Base-by-base conservation (phyloP, 2,329 filamentous ascomycete species). In the Nothophoma quercina region DNA sequence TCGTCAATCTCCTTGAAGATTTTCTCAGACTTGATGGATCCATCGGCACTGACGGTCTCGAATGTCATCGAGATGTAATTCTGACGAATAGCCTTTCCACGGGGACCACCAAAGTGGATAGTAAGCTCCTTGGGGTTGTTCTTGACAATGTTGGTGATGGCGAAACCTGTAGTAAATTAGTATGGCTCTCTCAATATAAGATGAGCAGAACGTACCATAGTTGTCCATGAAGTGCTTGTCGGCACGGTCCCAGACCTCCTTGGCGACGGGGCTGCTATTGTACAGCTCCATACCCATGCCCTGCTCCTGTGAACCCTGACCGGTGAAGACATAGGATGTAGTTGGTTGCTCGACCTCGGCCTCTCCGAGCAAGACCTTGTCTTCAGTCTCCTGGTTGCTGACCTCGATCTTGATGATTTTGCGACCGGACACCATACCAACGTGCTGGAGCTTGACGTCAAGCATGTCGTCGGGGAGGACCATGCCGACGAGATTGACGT, bases 61-160 rank as follows among this genome's bases (percentile, higher is more conserved):
- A 98, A 99, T 39, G 93, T 98, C 95, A 99, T 99, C 55, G 93
- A 88, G 89, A 98, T 98, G 82, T 99, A 99, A 79, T 99, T 99
- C 72, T 96, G 89, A 59, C 95, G 91, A 66, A 99, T 99, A 43
- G 91, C 92, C 80, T 98, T 99, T 72, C 95, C 95, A 53, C 91
- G 90, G 57, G 95, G 92, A 40, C 95, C 95, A 79, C 96, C 95
- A 71, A 99, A 99, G 81, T 99, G 90, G 61, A 99, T 91, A 5
- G 96, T 99, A 48, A 99, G 87, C 79, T 98, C 95, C 83, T 97
- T 97, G 60, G 95, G 95, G 79, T 99, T 99, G 82, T 98, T 99
- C 83, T 92, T 96, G 76, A 99, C 95, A 69, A 99, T 99, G 78
- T 98, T 93, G 72, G 93, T 96, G 69, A 99, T 99, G 5, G 93